Base-by-base conservation (phyloP, 768 basidiomycete species). In the Hericium erinaceus region DNA sequence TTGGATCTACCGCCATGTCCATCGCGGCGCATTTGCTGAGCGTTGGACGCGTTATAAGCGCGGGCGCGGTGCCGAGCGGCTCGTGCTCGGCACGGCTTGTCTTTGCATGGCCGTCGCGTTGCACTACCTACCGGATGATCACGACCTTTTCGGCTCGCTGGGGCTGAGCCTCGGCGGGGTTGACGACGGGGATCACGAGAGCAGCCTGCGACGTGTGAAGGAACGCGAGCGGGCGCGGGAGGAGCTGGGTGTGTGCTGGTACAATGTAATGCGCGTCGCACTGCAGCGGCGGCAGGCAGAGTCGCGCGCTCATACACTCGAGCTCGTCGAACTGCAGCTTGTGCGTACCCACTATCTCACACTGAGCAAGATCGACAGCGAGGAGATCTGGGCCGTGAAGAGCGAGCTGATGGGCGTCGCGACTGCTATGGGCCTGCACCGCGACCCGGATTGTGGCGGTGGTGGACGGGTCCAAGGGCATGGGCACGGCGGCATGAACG, bases 1-100 rank as follows among this genome's bases (percentile, higher is more conserved):
- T 69, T 92, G 89, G 89, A 82, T 91, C 54, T 89, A 90, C 70
- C 83, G 87, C 41, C 84, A 89, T 66, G 80, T 92, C 58, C 85
- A 89, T 68, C 77, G 83, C 55, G 57, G 72, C 1, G 73, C 81
- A 13, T 88, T 92, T 66, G 70, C 72, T 11, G 70, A 75, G 26
- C 82, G 83, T 20, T 92, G 89, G 89, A 75, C 80, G 33, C 81
- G 81, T 28, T 91, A 85, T 75, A 91, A 89, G 68, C 77, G 72
- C 38, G 87, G 87, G 38, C 67, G 73, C 44, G 80, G 75, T 38
- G 75, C 83, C 12, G 87, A 89, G 66, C 84, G 88, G 57, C 68
- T 88, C 60, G 77, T 82, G 52, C 77, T 92, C 46, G 80, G 85
- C 2, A 88, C 85, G 7, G 81, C 85, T 22, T 88, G 85, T 68